Evolutionary conservation across 148 eudicot species (phyloP).

Genomic region (Dianthus caryophyllus): DNA sequence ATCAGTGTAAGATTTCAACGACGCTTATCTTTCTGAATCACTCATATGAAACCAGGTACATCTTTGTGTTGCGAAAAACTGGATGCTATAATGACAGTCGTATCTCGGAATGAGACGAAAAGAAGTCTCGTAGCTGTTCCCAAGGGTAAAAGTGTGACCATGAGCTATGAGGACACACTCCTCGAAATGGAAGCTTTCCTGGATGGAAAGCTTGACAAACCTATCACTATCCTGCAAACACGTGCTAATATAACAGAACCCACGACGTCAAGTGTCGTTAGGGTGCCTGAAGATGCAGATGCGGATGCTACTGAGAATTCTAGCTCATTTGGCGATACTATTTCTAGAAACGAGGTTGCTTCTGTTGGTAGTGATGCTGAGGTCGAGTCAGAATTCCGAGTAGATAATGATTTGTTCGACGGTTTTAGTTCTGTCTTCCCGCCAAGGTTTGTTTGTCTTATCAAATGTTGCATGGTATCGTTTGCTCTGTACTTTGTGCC

Average conservation of each 20-base stretch:
- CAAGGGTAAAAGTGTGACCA: slow-evolving; percentile 29
- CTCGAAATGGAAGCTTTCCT: slow-evolving; percentile 37
- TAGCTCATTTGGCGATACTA: slow-evolving; percentile 78
- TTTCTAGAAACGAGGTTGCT: slow-evolving; percentile 51
- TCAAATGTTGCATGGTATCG: neutral
- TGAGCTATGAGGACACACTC: slow-evolving; percentile 35
- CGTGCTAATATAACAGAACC: slow-evolving; percentile 37
- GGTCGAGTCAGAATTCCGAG: slow-evolving; percentile 67
- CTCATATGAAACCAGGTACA: neutral
- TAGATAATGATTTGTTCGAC: slow-evolving; percentile 44
- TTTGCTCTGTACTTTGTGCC: neutral
- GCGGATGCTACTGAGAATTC: slow-evolving; percentile 88
- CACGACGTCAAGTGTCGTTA: slow-evolving; percentile 20
- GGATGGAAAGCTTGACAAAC: slow-evolving; percentile 34
- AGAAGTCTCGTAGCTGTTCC: slow-evolving; percentile 25
- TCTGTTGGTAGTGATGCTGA: slow-evolving; percentile 74
- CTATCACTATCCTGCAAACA: slow-evolving; percentile 23
- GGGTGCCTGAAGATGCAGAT: slow-evolving; percentile 38
- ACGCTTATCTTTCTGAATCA: too few species aligned
- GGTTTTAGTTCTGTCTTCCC: slow-evolving; percentile 42
- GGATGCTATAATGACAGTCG: slow-evolving; percentile 33
- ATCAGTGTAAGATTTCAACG: neutral
- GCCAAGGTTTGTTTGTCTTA: slow-evolving; percentile 43
- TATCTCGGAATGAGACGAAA: slow-evolving; percentile 25
- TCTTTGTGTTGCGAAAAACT: neutral